phyloP scores from a whole-genome alignment of 345 rosid genomes.

The Mercurialis annua region DNA sequence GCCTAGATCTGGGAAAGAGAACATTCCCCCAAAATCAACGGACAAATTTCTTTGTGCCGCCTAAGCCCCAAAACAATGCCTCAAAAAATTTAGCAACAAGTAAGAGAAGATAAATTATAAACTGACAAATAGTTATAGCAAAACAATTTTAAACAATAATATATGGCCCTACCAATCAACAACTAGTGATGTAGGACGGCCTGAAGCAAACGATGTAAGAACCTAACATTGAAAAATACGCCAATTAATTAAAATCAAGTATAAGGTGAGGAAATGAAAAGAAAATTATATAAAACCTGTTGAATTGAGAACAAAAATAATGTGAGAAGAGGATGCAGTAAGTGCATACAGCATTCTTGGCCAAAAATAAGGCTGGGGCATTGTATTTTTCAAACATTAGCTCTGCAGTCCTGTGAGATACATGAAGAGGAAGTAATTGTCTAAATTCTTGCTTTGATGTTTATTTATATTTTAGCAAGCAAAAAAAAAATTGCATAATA shows the following conservation, averaged over 20 bases:
- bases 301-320: conserved; percentile 1
- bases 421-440: neutral
- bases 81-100: neutral
- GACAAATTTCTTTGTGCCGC: neutral
- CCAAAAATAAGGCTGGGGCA: conserved; percentile 95
- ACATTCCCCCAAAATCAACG: neutral
- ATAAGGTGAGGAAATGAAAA: neutral
- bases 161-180: conserved; percentile 67
- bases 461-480: too few species aligned
- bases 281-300: neutral
- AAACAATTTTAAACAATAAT: neutral
- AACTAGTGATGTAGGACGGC: conserved; percentile 96
- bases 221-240: conserved; percentile 51
- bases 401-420: conserved; percentile 77
- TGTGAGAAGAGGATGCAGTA: conserved; percentile 7
- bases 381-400: conserved; percentile 95
- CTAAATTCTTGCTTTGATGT: too few species aligned
- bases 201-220: conserved; percentile 96
- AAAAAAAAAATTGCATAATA: too few species aligned
- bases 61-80: neutral
- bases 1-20: too few species aligned
- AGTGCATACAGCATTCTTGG: conserved; percentile 89
- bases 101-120: neutral
- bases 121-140: neutral
- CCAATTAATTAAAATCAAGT: conserved; percentile 13